Evolutionary conservation across 441 rosid species (phyloP), one percentile per base, ranked within the genome.

Genomic region (Geranium incanum): DNA sequence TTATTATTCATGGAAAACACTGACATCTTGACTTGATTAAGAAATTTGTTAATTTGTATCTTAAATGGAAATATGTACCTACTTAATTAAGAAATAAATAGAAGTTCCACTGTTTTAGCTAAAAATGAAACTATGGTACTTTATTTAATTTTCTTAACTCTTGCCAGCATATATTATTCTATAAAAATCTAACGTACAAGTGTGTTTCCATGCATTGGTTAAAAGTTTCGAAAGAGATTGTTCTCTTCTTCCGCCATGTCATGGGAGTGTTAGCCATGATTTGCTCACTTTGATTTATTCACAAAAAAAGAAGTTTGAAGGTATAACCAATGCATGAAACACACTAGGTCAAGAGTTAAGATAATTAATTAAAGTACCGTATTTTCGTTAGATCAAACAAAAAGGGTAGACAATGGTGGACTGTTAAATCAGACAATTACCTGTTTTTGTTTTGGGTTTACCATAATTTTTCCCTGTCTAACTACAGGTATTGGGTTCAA

Each of bases 401-500:
- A n/a, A n/a, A n/a, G n/a, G n/a, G n/a, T n/a, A n/a, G n/a, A n/a
- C n/a, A n/a, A n/a, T n/a, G n/a, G n/a, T n/a, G n/a, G n/a, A n/a
- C n/a, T n/a, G n/a, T n/a, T n/a, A n/a, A n/a, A n/a, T n/a, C n/a
- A n/a, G n/a, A n/a, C n/a, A n/a, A n/a, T n/a, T n/a, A n/a, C n/a
- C n/a, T n/a, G n/a, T n/a, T n/a, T n/a, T n/a, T n/a, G n/a, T 55
- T 16, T 55, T 6, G 6, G 6, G 62, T 55, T 4, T 55, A 43
- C 50, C 12, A 43, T 43, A 8, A 3, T 55, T 18, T 1, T 48
- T 1, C 52, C 50, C 4, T 18, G 21, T 48, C 38, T 52, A 68
- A 23, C 0, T 69, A 67, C 85, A 92, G 93, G 93, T 11, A 88
- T 89, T 36, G 95, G 93, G 7, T 91, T 91, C 73, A 91, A 88